Conservation (phyloP, 768 basidiomycete species). For the Lepiota subincarnata region DNA sequence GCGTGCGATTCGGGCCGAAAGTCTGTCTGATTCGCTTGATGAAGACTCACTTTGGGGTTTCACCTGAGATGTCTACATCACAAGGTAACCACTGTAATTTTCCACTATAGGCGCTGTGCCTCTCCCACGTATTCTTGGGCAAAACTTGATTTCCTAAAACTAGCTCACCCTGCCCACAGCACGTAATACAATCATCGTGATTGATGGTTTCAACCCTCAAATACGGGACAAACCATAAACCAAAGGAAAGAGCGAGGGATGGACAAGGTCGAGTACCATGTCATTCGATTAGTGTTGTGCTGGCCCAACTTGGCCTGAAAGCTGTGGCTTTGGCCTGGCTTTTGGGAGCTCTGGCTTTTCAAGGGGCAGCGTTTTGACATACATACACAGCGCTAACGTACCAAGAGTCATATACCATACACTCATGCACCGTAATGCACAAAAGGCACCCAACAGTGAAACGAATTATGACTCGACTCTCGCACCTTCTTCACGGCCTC, state of each 20-base stretch:
- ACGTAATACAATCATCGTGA: conserved; percentile 13
- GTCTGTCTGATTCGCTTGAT: not conserved
- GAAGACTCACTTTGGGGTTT: conserved; percentile 11
- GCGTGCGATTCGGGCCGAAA: not conserved
- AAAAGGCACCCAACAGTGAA: too few species aligned
- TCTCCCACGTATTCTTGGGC: not conserved
- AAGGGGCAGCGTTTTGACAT: too few species aligned
- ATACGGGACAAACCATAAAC: conserved; percentile 27
- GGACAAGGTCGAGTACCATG: conserved; percentile 39
- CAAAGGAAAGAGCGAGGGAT: conserved; percentile 37
- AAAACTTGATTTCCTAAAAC: not conserved
- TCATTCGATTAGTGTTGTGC: conserved; percentile 30
- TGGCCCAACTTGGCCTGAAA: too few species aligned
- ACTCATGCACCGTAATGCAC: too few species aligned
- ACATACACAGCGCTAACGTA: too few species aligned
- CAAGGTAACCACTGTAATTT: conserved; percentile 21
- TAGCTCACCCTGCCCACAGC: conserved; percentile 13
- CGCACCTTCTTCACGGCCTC: too few species aligned
- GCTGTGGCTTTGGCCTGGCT: too few species aligned
- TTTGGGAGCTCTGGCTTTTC: too few species aligned
- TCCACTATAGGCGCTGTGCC: conserved; percentile 9
- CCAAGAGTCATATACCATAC: too few species aligned
- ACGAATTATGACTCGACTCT: too few species aligned
- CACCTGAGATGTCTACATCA: conserved; percentile 16
- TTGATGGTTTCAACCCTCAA: not conserved